Conservation (phyloP, 1,139 yeast genomes). For the Pichia sp. region DNA sequence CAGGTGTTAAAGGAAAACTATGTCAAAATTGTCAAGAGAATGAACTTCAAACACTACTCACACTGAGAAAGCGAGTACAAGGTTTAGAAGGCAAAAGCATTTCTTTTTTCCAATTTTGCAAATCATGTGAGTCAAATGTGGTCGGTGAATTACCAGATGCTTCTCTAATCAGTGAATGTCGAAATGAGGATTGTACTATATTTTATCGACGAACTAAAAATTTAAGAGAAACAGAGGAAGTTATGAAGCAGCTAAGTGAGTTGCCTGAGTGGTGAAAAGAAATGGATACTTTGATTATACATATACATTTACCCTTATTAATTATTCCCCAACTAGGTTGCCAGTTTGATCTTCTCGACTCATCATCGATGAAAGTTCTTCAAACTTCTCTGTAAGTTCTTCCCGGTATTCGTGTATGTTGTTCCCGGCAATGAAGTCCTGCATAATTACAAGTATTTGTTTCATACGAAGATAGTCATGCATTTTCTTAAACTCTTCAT, state of each 20-base stretch:
- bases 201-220: conserved; percentile 32
- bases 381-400: too few species aligned
- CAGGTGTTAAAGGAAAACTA: conserved; percentile 13
- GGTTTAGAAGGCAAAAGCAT: conserved; percentile 15
- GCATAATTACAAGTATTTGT: too few species aligned
- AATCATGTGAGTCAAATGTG: conserved; percentile 16
- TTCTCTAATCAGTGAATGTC: conserved; percentile 24
- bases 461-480: too few species aligned
- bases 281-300: conserved; percentile 14
- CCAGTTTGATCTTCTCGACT: too few species aligned
- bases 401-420: too few species aligned
- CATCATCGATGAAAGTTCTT: too few species aligned
- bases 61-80: conserved; percentile 25
- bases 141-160: conserved; percentile 9
- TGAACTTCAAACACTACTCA: conserved; percentile 27
- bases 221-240: conserved; percentile 17
- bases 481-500: too few species aligned
- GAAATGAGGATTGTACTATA: conserved; percentile 38
- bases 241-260: conserved; percentile 8
- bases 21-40: conserved; percentile 33
- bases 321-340: too few species aligned
- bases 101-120: conserved; percentile 18
- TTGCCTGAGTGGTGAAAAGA: conserved; percentile 20
- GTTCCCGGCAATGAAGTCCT: too few species aligned
- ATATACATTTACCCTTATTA: conserved; percentile 16